Evolutionary conservation across 306 rosid genomes (phyloP), one percentile per base, ranked within the genome.

Genomic region (Lathyrus oleraceus): DNA sequence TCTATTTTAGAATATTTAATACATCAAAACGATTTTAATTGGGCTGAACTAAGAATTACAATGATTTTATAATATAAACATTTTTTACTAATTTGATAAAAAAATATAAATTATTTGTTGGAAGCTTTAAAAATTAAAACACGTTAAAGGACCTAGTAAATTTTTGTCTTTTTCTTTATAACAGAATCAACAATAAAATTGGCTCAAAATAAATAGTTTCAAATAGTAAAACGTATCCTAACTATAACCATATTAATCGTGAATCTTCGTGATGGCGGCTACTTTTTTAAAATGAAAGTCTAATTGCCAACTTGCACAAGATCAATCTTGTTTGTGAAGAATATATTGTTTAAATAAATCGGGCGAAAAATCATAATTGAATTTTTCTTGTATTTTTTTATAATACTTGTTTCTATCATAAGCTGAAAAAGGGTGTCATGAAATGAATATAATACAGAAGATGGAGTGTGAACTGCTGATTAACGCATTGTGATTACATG

Each of bases 281-380:
- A 0, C 64, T 44, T 5, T 62, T 62, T 6, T 1, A 8, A 43
- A 9, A 20, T 21, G 43, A 38, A 20, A 10, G 45, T 77, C 32
- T 17, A 17, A 49, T 28, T 65, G 75, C 70, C 82, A 64, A 60
- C 79, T n/a, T 57, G 71, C 40, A 43, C 43, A 27, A 27, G 65
- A 11, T 17, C 10, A 56, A 56, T 45, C 80, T 69, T 73, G 75
- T 42, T 40, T 30, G 35, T 8, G 43, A 53, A 81, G 74, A 58
- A 49, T 57, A 51, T 44, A 36, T 45, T 74, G 17, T 70, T 70
- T 69, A 65, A 78, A 43, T 32, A 38, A 17, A 67, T 54, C 54
- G 1, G 64, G 53, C 15, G 14, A 20, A 70, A 16, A 40, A 51
- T 60, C 20, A 48, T 67, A 15, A 10, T 42, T 10, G 9, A 30